Base-by-base conservation (phyloP, 1,139 yeast genomes). In the Pneumocystis sp. region DNA sequence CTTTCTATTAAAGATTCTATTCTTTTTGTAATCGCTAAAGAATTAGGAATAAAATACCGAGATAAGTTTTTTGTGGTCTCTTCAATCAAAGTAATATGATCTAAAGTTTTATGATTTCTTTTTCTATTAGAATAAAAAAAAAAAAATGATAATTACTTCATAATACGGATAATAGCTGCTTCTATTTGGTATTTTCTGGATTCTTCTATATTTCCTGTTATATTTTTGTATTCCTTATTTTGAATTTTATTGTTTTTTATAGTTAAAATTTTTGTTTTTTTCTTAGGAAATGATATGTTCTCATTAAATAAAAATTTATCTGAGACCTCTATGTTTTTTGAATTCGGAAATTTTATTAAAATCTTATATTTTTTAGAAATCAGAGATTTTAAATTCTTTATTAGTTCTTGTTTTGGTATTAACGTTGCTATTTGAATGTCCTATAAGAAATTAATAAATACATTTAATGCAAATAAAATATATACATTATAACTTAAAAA, bases 81-180 rank as follows among this genome's bases (percentile, higher is more conserved):
- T 61, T 81, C 82, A 29, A 88, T 77, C 66, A 91, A 78, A 66
- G 85, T 85, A 69, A 83, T 83, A 73, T 87, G 93, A 59, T 76
- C 79, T 65, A 86, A 72, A 0, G 80, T 75, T 71, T 85, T 85
- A 50, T 91, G 78, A 0, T 88, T 81, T 74, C 57, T 50, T 50
- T 12, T 50, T 66, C 64, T 59, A 25, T 34, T 25, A 31, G 37
- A 29, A 6, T 12, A 35, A 40, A 42, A 59, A 63, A 37, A 63
- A 64, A 25, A 61, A n/a, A 8, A 19, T 3, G 6, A 64, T 64
- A 3, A 60, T 70, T 71, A 50, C 57, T 93, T 93, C 93, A 93
- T 86, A 12, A 87, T 83, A 65, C 97, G 80, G 1, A 91, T 96
- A 66, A 91, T 83, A 0, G 96, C 95, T 0, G 97, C 97, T 72